phyloP scores from a whole-genome alignment of 148 eudicot species.

The Rhododendron mucronatum region DNA sequence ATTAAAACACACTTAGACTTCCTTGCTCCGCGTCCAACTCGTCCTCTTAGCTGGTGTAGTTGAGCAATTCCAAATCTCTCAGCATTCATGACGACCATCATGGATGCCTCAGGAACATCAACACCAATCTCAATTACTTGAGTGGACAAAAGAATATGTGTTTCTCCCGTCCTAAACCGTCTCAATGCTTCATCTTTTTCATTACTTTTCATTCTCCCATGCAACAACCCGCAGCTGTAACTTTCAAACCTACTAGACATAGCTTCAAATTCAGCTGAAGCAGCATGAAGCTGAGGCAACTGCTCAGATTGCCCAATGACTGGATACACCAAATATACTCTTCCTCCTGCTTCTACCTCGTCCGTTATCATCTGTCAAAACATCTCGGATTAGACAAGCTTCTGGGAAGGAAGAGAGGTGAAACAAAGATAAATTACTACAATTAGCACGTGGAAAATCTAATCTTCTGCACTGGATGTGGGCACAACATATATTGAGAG shows the following conservation, averaged over 20 bases:
- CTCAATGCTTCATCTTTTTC: conserved; percentile 76
- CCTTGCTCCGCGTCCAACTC: conserved; percentile 86
- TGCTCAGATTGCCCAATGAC: conserved; percentile 79
- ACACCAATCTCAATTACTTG: conserved; percentile 91
- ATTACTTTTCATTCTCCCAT: conserved; percentile 81
- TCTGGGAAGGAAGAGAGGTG: not conserved
- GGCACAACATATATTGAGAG: not conserved
- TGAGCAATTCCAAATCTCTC: conserved; percentile 98
- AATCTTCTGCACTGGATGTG: not conserved
- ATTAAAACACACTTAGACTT: conserved; percentile 74
- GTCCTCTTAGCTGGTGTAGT: conserved; percentile 90
- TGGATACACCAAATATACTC: conserved; percentile 81
- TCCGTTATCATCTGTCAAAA: conserved; percentile 61
- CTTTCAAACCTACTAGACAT: conserved; percentile 51
- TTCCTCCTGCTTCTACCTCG: conserved; percentile 74
- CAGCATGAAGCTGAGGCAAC: conserved; percentile 91
- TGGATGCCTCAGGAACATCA: conserved; percentile 95
- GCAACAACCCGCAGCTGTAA: conserved; percentile 76
- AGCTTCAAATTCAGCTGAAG: conserved; percentile 63
- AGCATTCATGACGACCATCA: conserved; percentile 98
- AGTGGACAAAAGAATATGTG: conserved; percentile 75
- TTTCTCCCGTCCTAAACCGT: conserved; percentile 70
- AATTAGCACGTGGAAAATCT: not conserved
- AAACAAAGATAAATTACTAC: not conserved
- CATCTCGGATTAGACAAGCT: not conserved